A percentile compares a stretch with the other conserved stretches of the same genome.
Evolutionary conservation across 2,329 filamentous ascomycete genomes (phyloP).

Genomic region (Alternaria consortialis): DNA sequence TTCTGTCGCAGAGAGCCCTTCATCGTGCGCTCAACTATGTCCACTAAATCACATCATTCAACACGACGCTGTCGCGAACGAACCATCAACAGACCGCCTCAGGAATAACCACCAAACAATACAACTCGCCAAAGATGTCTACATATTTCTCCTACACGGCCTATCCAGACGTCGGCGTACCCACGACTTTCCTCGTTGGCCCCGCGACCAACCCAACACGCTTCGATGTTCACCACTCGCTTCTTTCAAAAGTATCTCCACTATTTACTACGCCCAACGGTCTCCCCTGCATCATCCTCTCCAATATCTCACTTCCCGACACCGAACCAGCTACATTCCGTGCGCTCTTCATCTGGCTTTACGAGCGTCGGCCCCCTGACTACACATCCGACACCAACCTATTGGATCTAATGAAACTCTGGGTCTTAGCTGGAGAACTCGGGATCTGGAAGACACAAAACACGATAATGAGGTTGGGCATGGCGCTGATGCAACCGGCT

Average conservation of each 20-base stretch:
- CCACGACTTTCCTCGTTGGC: conserved; percentile 14
- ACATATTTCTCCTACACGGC: not conserved
- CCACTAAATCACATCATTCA: not conserved
- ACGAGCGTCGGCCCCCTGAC: not conserved
- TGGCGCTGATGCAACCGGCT: conserved; percentile 15
- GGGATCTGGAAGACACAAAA: conserved; percentile 17
- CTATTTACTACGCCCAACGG: not conserved
- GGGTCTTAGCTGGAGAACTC: conserved; percentile 1
- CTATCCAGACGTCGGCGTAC: not conserved
- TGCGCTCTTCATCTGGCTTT: not conserved
- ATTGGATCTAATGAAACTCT: not conserved
- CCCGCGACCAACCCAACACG: not conserved
- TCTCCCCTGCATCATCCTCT: not conserved
- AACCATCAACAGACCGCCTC: no score
- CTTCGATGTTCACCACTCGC: conserved; percentile 12
- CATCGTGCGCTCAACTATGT: not conserved
- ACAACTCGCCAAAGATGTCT: not conserved
- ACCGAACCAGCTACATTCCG: not conserved
- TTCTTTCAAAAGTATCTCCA: conserved; percentile 7
- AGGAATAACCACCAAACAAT: not conserved
- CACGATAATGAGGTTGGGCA: conserved; percentile 15
- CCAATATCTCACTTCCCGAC: not conserved
- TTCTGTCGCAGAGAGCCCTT: not conserved
- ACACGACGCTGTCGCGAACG: not conserved
- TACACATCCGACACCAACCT: not conserved